A percentile compares a stretch with the other conserved stretches of the same genome.
Evolutionary conservation across 169 alveolate species (phyloP).

Genomic region (Perkinsus chesapeaki): DNA sequence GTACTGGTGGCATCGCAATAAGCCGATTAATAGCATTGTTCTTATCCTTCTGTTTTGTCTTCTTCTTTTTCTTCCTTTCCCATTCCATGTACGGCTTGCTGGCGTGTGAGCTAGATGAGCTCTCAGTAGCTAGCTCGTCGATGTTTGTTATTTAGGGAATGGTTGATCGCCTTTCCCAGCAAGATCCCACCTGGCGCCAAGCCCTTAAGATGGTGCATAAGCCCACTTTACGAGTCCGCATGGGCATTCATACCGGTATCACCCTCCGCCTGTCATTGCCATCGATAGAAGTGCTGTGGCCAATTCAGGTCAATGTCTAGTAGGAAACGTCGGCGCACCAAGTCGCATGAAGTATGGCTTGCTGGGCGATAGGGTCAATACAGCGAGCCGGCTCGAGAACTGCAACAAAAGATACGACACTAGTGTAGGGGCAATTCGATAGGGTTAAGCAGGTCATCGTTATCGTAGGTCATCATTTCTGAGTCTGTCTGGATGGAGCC

Average conservation of each 20-base stretch:
- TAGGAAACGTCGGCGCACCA: conserved; percentile 30
- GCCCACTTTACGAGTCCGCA: not conserved
- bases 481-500: not conserved
- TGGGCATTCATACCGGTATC: not conserved
- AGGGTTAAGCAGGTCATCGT: not conserved
- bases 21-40: too few species aligned
- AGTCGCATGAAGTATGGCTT: conserved; percentile 33
- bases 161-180: not conserved
- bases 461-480: not conserved
- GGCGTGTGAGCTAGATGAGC: too few species aligned
- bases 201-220: not conserved
- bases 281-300: not conserved
- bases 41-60: too few species aligned
- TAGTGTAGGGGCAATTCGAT: too few species aligned
- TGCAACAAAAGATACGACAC: conserved; percentile 16
- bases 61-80: too few species aligned
- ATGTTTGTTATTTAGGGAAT: not conserved
- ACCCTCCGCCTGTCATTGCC: not conserved
- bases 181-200: not conserved
- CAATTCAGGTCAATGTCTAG: conserved; percentile 20
- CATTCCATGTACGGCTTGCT: too few species aligned
- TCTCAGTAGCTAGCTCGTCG: too few species aligned
- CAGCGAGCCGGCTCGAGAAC: conserved; percentile 31
- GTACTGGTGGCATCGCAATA: too few species aligned
- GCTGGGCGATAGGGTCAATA: conserved; percentile 33